Conservation (phyloP, 2,329 filamentous ascomycete genomes). For the Laburnicola sp. region DNA sequence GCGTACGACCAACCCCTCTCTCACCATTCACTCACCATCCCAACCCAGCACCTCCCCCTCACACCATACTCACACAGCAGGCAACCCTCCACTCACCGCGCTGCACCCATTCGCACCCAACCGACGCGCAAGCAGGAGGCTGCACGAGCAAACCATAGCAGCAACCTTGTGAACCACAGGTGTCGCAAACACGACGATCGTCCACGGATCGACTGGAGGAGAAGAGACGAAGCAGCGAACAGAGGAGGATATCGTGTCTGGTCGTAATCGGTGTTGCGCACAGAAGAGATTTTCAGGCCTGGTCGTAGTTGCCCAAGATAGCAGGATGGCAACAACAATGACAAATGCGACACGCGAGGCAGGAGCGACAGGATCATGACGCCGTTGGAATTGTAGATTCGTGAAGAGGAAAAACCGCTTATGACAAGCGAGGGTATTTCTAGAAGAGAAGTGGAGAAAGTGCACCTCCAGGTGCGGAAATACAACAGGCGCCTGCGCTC, state of each 20-base stretch:
- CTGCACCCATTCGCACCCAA: neutral
- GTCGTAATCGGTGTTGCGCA: no score
- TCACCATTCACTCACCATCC: neutral
- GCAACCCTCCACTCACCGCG: neutral
- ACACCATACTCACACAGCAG: neutral
- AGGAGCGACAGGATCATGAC: neutral
- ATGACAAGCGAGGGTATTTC: slow-evolving; percentile 5
- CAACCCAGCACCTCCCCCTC: neutral
- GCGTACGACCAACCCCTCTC: neutral
- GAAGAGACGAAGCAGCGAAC: no score
- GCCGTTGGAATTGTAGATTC: neutral
- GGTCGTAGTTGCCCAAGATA: no score
- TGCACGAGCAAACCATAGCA: no score
- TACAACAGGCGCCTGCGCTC: neutral
- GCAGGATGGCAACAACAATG: no score
- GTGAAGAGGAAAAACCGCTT: neutral
- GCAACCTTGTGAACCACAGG: no score
- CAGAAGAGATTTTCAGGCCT: no score
- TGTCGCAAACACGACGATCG: no score
- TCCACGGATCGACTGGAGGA: no score
- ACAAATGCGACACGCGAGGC: neutral
- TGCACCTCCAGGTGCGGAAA: neutral
- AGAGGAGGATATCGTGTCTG: no score
- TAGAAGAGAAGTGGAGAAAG: neutral
- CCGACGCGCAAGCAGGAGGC: no score